Conservation (phyloP, 2,329 filamentous ascomycete genomes). For the Phialemonium atrogriseum region DNA sequence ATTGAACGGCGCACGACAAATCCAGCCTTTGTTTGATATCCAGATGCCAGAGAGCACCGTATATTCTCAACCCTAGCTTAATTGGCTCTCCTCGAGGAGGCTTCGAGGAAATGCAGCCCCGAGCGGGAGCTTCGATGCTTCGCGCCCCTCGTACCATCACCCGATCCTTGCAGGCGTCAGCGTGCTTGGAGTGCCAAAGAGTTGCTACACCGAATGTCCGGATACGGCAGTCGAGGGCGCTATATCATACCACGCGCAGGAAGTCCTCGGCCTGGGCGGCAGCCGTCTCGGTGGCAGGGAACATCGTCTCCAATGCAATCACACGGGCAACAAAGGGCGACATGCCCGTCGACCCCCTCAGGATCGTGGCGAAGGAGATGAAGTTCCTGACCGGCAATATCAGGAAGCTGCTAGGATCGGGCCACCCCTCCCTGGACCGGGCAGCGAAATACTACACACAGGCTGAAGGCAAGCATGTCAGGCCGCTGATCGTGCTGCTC, state of each 20-base stretch:
- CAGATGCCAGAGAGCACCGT: conserved; percentile 9
- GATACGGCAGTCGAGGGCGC: conserved; percentile 21
- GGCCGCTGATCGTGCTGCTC: conserved; percentile 86
- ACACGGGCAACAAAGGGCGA: conserved; percentile 53
- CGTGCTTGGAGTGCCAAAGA: conserved; percentile 30
- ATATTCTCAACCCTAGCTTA: conserved; percentile 13
- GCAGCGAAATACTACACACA: conserved; percentile 98
- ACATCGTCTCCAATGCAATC: conserved; percentile 61
- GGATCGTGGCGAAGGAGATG: conserved; percentile 91
- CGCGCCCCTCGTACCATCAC: conserved; percentile 28
- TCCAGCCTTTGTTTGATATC: no score
- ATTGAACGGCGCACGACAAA: no score
- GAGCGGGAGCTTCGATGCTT: conserved; percentile 43
- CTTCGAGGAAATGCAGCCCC: conserved; percentile 41
- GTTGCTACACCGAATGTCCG: conserved; percentile 21
- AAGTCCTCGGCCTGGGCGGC: conserved; percentile 64
- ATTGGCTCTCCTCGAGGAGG: conserved; percentile 21
- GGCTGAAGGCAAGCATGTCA: conserved; percentile 92
- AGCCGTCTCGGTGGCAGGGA: conserved; percentile 61
- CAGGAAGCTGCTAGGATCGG: conserved; percentile 82
- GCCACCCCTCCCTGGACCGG: conserved; percentile 87
- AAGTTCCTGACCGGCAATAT: conserved; percentile 93
- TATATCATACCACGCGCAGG: conserved; percentile 36
- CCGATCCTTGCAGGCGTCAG: conserved; percentile 24
- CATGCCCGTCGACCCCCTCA: conserved; percentile 77